Evolutionary conservation across 2,329 filamentous ascomycete species (phyloP), one percentile per base, ranked within the genome.

Genomic region (Colletotrichum scovillei): DNA sequence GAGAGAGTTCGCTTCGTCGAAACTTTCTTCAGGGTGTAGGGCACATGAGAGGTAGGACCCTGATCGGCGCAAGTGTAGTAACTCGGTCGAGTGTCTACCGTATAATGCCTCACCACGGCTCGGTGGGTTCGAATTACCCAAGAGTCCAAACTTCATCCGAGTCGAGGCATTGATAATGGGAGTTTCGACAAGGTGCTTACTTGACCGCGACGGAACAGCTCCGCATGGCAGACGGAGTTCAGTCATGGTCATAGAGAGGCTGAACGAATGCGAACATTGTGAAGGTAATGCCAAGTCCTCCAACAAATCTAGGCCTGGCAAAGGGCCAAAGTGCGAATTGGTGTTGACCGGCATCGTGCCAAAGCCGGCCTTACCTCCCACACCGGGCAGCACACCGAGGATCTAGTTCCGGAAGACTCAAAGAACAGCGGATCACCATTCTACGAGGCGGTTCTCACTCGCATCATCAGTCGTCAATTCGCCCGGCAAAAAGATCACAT

Each of bases 121-220:
- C 28, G 49, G 67, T 65, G 32, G 59, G 38, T 30, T 24, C 22
- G 42, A 55, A 42, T 12, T 32, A 22, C 42, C 9, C 5, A 35
- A 65, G 42, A 70, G 70, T 65, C 46, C 70, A 65, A 70, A 73
- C 66, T 70, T 73, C 70, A 55, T 70, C 70, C 55, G 70, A 70
- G 70, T 66, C 60, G 49, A 53, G 52, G 22, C 19, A 11, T 38
- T 63, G 52, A 49, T 49, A 4, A n/a, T 32, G 14, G 42, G 49
- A 9, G 46, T 26, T 28, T 11, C 28, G 30, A 30, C 65, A 72
- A 53, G 65, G 58, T n/a, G 16, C 22, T 30, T 52, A 22, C 16
- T 62, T 32, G 14, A 12, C 49, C 9, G 35, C 14, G 35, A 62
- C 58, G 64, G 52, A 57, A 58, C 28, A 11, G 11, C 28, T 52